These are phyloP conservation scores for Tylopilus sp. DNA, from an alignment of 1,284 basidiomycete genomes.

Conservation along the genomic window DNA sequence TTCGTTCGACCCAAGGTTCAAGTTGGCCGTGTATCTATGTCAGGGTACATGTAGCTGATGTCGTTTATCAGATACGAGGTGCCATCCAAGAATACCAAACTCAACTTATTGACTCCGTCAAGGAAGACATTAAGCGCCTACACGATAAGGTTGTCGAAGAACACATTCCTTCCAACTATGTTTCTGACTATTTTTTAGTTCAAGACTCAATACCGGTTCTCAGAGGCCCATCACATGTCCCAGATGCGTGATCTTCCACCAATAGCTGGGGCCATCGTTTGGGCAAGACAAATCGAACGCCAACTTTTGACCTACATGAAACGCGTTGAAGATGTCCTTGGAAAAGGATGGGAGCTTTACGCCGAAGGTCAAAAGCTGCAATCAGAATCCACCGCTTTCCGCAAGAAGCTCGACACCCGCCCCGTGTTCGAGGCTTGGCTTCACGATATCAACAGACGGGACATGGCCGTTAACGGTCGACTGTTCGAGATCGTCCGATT, in stretches of 20 bases:
- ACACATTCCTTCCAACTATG: constrained; percentile 5
- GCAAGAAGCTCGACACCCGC: constrained; percentile 94
- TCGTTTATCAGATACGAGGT: constrained; percentile 81
- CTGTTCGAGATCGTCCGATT: constrained; percentile 95
- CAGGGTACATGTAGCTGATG: neutral
- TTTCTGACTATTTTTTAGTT: constrained; percentile 61
- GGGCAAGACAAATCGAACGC: constrained; percentile 98
- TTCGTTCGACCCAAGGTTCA: constrained; percentile 99
- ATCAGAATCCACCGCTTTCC: constrained; percentile 91
- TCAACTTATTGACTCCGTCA: constrained; percentile 96
- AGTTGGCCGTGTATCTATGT: constrained; percentile 46
- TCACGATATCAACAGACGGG: constrained; percentile 92
- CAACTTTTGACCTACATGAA: constrained; percentile 99
- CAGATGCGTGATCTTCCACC: constrained; percentile 98
- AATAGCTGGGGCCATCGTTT: constrained; percentile 97
- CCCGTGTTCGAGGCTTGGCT: constrained; percentile 98
- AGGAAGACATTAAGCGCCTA: constrained; percentile 95
- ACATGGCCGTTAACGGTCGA: constrained; percentile 94
- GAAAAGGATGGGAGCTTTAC: constrained; percentile 98
- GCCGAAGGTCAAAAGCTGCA: constrained; percentile 99
- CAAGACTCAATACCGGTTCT: constrained; percentile 94
- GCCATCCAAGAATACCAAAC: constrained; percentile 99
- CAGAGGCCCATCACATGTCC: constrained; percentile 97
- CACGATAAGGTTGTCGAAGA: constrained; percentile 83
- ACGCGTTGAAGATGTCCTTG: constrained; percentile 98